Evolutionary conservation across 2,329 filamentous ascomycete species (phyloP).

Genomic region (Malbranchea zuffiana): DNA sequence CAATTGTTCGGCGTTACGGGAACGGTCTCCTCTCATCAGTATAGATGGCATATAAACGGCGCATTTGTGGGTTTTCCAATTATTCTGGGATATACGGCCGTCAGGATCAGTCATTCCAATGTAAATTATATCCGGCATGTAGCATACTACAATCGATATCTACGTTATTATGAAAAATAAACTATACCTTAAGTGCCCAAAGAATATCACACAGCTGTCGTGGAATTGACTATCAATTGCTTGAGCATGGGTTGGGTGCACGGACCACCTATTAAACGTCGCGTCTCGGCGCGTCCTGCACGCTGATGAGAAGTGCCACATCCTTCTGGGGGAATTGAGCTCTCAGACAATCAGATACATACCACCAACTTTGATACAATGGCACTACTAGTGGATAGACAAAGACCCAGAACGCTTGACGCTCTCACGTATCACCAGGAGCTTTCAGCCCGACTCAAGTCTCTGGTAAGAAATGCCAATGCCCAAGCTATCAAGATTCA

Average conservation of each 20-base stretch:
- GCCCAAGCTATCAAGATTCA: neutral
- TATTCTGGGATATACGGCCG: too few relatives aligned
- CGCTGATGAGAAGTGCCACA: neutral
- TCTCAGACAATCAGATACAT: neutral
- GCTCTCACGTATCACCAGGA: conserved; percentile 76
- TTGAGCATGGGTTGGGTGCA: conserved; percentile 19
- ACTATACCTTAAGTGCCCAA: neutral
- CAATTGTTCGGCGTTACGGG: too few relatives aligned
- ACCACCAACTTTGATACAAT: conserved; percentile 31
- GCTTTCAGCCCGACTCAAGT: conserved; percentile 73
- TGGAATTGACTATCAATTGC: too few relatives aligned
- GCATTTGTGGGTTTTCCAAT: too few relatives aligned
- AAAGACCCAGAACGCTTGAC: conserved; percentile 43
- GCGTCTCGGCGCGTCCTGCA: conserved; percentile 17
- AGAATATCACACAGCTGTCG: neutral
- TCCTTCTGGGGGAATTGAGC: too few relatives aligned
- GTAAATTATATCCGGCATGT: too few relatives aligned
- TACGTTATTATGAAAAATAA: too few relatives aligned
- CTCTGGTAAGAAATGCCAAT: conserved; percentile 71
- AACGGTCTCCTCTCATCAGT: too few relatives aligned
- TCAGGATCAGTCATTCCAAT: too few relatives aligned
- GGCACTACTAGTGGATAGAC: conserved; percentile 55
- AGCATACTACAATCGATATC: too few relatives aligned
- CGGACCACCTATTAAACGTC: conserved; percentile 29
- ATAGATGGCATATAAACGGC: too few relatives aligned